Conservation (phyloP, 441 rosid species). For the Omphalea diandra region DNA sequence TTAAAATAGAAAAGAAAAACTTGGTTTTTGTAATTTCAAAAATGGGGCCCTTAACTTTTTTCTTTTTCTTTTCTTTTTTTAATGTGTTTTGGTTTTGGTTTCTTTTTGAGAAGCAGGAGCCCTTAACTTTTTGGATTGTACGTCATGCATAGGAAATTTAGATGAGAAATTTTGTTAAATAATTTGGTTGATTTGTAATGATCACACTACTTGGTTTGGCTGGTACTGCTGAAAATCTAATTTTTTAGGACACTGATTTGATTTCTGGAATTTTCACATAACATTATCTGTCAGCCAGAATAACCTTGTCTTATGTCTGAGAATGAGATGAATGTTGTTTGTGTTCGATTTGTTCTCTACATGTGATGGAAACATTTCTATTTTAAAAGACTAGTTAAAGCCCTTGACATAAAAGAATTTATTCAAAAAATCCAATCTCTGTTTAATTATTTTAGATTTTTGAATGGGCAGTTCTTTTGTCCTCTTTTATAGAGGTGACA, state of each 20-base stretch:
- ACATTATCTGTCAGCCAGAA: neutral
- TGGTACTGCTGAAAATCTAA: neutral
- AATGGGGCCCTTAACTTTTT: too few relatives aligned
- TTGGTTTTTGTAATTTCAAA: too few relatives aligned
- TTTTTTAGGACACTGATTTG: neutral
- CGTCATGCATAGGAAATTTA: too few relatives aligned
- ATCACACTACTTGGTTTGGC: neutral
- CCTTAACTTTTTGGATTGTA: too few relatives aligned
- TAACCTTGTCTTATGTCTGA: conserved; percentile 1
- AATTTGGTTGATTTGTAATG: neutral
- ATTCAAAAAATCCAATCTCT: neutral
- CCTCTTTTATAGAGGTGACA: neutral
- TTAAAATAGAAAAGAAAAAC: too few relatives aligned
- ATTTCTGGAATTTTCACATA: neutral
- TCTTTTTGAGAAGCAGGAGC: too few relatives aligned
- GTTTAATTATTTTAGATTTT: neutral
- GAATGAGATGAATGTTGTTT: neutral
- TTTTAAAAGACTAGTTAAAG: neutral
- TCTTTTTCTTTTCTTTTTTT: too few relatives aligned
- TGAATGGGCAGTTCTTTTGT: neutral
- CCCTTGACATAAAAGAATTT: neutral
- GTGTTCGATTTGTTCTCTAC: neutral
- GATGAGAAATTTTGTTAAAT: neutral
- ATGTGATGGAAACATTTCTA: neutral
- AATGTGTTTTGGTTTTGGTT: too few relatives aligned